These are phyloP conservation scores for Rhododendron griersonianum DNA, from an alignment of 148 eudicot genomes.

Conservation along the genomic window DNA sequence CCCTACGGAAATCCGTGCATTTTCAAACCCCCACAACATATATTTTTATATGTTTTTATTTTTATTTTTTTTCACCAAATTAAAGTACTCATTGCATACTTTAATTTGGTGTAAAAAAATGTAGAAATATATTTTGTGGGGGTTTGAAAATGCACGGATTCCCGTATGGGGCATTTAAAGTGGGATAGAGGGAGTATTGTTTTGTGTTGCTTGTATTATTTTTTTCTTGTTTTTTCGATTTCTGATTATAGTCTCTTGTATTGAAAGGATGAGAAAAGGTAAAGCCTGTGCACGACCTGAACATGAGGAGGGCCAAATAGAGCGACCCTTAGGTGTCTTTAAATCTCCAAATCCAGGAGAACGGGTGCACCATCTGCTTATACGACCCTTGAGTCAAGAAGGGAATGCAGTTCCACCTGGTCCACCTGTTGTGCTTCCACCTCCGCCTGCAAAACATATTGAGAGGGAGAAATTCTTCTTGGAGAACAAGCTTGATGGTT, in stretches of 20 bases:
- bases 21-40: no score
- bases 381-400: conserved; percentile 46
- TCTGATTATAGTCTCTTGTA: not conserved
- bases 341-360: conserved; percentile 38
- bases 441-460: conserved; percentile 89
- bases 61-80: no score
- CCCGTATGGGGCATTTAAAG: no score
- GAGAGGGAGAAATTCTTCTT: conserved; percentile 92
- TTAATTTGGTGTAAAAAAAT: no score
- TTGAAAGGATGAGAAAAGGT: conserved; percentile 80
- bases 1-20: no score
- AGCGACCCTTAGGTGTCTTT: conserved; percentile 40
- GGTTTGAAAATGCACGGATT: no score
- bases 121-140: no score
- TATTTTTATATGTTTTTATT: no score
- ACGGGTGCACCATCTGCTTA: conserved; percentile 47
- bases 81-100: no score
- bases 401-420: conserved; percentile 25
- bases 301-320: conserved; percentile 47
- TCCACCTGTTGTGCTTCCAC: conserved; percentile 62
- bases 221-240: not conserved
- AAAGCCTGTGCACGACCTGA: conserved; percentile 71
- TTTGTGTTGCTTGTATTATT: not conserved
- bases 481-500: conserved; percentile 65
- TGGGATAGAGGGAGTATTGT: not conserved